Base-by-base conservation (phyloP, 257 asterid genomes). In the Henckelia pumila region DNA sequence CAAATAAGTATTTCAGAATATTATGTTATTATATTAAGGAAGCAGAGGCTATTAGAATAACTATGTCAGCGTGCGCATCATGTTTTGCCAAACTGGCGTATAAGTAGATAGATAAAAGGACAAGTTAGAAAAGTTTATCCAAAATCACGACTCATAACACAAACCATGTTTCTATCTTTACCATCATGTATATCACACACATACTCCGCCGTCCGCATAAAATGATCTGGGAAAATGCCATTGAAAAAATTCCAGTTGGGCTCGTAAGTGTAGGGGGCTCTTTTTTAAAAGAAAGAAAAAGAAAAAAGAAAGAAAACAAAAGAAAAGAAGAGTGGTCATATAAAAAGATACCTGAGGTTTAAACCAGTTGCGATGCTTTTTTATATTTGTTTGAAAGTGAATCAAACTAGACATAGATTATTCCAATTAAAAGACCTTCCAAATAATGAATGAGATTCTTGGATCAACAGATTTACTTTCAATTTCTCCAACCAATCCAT, bases 391-490 rank as follows among this genome's bases (percentile, higher is more conserved):
- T 5, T 47, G 53, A 47, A 16, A 47, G 2, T 1, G 2, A 47
- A 47, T 47, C 53, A 47, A 47, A 47, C 52, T 10, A 40, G n/a
- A 40, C 52, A 40, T 1, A 13, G n/a, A 40, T 7, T 40, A 40
- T 13, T 37, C 47, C 47, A 37, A 40, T 40, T 3, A 40, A 40
- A 4, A 13, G 19, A 40, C 53, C 53, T 47, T 47, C 8, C 20
- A 47, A 30, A 16, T 22, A 63, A 25, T 57, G 55, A 22, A 7
- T 26, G 17, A 30, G 63, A 61, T 40, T 55, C n/a, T 55, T 11
- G 40, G 37, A 66, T 30, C 60, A 29, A 60, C n/a, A 57, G 56
- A 35, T 68, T 58, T 37, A 14, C 56, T 59, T 53, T 60, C 22
- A 71, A 56, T 49, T 24, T 26, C 50, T 19, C 61, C 44, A 9